Evolutionary conservation across 2,329 filamentous ascomycete genomes (phyloP).

Genomic region (Fusarium tanahbumbuense): DNA sequence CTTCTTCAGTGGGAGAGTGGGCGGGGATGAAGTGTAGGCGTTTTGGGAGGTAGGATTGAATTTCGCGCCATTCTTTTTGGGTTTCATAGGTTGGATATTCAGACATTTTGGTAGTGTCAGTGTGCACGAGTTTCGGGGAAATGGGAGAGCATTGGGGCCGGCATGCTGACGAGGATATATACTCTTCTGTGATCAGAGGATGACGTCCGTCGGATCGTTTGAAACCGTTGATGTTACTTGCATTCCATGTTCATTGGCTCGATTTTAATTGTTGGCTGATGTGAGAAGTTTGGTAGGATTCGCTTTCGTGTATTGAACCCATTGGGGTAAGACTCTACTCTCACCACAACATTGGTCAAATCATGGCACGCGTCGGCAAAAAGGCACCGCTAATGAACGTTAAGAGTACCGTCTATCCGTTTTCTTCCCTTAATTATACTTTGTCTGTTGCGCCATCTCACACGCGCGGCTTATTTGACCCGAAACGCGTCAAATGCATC

Average conservation of each 20-base stretch:
- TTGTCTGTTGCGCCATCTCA: too few species aligned
- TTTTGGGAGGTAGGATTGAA: slow-evolving; percentile 5
- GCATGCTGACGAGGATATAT: neutral
- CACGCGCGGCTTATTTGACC: neutral
- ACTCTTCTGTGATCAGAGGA: neutral
- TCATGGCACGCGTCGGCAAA: neutral
- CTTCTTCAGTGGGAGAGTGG: slow-evolving; percentile 11
- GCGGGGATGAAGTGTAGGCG: slow-evolving; percentile 1
- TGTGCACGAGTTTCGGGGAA: too few species aligned
- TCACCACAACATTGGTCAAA: neutral
- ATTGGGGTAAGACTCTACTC: neutral
- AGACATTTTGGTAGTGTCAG: neutral
- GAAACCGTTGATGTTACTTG: neutral
- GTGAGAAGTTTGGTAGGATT: neutral
- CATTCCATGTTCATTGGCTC: neutral
- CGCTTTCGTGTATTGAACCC: neutral
- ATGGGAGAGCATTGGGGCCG: too few species aligned
- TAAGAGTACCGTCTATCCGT: neutral
- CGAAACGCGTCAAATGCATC: too few species aligned
- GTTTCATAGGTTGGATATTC: neutral
- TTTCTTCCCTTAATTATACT: too few species aligned
- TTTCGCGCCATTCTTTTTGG: slow-evolving; percentile 6
- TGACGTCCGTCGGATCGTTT: neutral
- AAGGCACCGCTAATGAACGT: neutral
- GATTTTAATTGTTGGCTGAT: neutral